These are phyloP conservation scores for Rubroboletus pulcherrimus DNA, from an alignment of 768 basidiomycete species.

Conservation along the genomic window DNA sequence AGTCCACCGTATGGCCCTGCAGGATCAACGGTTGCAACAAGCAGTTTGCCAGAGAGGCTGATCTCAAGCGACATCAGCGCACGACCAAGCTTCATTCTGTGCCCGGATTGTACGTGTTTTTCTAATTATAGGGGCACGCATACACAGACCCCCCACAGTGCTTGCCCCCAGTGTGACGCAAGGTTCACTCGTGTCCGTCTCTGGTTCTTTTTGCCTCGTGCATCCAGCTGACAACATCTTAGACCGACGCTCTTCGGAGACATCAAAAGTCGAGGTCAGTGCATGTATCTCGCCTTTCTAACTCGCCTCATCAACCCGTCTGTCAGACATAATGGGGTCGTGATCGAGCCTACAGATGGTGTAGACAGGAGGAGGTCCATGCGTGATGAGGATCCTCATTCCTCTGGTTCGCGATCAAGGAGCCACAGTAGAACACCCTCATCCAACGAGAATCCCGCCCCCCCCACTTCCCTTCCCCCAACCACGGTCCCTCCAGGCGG, in stretches of 20 bases:
- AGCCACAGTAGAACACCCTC: conserved; percentile 50
- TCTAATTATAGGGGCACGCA: conserved; percentile 14
- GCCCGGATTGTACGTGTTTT: conserved; percentile 59
- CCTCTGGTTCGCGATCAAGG: conserved; percentile 43
- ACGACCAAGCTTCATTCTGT: conserved; percentile 75
- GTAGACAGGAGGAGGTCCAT: conserved; percentile 17
- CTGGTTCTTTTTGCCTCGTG: conserved; percentile 12
- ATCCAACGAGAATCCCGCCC: conserved; percentile 38
- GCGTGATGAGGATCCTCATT: conserved; percentile 26
- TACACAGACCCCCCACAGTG: conserved; percentile 36
- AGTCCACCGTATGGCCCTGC: conserved; percentile 69
- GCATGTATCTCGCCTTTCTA: conserved; percentile 3
- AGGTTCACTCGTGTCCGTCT: conserved; percentile 70
- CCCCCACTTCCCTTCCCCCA: conserved; percentile 35
- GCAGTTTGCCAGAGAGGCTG: conserved; percentile 78
- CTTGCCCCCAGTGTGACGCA: conserved; percentile 78
- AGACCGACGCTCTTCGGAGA: conserved; percentile 80
- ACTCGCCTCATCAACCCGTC: conserved; percentile 1
- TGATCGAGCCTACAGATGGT: conserved; percentile 48
- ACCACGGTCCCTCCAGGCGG: conserved; percentile 30
- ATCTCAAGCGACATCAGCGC: conserved; percentile 76
- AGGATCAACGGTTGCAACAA: conserved; percentile 79
- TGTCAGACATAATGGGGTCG: conserved; percentile 58
- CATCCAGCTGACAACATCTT: conserved; percentile 13
- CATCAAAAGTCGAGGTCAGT: conserved; percentile 76